Evolutionary conservation across 495 filamentous ascomycete genomes (phyloP), one percentile per base, ranked within the genome.

Genomic region (Glarea lozoyensis): DNA sequence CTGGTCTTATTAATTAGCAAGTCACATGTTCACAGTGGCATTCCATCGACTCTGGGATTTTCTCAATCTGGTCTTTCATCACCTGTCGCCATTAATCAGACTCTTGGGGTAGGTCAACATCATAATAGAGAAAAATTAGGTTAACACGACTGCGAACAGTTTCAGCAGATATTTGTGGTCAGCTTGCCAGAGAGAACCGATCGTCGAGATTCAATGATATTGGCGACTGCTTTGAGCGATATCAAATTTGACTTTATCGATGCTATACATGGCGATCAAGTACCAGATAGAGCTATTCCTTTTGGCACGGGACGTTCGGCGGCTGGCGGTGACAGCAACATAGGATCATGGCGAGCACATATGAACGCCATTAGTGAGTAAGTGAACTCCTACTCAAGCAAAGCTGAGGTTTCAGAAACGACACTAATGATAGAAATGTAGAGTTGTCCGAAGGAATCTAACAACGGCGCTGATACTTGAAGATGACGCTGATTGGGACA

Each of bases 101-200:
- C n/a, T n/a, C n/a, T n/a, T n/a, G n/a, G n/a, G n/a, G n/a, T n/a
- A n/a, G n/a, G n/a, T n/a, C n/a, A n/a, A n/a, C n/a, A n/a, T n/a
- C n/a, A n/a, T n/a, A n/a, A n/a, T n/a, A n/a, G n/a, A n/a, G n/a
- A n/a, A n/a, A n/a, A n/a, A n/a, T n/a, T n/a, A n/a, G n/a, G n/a
- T n/a, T n/a, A n/a, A n/a, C n/a, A n/a, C n/a, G n/a, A n/a, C n/a
- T n/a, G n/a, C n/a, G n/a, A n/a, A n/a, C n/a, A 81, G 77, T 79
- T 82, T 48, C 54, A 73, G 33, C 67, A 76, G 42, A 63, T 83
- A 20, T 74, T 78, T 48, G 76, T 78, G 32, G 70, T 84, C 38
- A 78, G 74, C 34, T 60, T 84, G 22, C 70, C 73, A 3, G 62
- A 66, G 16, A 66, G 81, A 15, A 69, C 71, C 5, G 81, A 84